phyloP scores from a whole-genome alignment of 345 rosid genomes.

The Gynandropsis gynandra region DNA sequence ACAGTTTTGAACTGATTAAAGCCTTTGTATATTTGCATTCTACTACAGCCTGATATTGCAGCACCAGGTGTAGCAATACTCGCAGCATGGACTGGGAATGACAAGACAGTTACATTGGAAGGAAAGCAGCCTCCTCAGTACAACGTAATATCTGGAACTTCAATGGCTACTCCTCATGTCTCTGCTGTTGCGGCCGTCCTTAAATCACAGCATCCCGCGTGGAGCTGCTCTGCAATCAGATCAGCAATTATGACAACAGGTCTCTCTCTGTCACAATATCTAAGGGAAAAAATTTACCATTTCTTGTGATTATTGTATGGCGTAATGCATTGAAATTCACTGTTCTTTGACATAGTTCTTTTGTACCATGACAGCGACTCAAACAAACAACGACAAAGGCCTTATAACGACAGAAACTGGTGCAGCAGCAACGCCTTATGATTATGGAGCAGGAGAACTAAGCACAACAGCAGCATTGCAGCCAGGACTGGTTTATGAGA shows the following conservation, averaged over 20 bases:
- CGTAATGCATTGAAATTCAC: not conserved
- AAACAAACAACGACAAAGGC: conserved; percentile 44
- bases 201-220: conserved; percentile 51
- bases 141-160: conserved; percentile 65
- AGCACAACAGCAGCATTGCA: conserved; percentile 42
- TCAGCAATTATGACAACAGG: conserved; percentile 90
- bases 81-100: conserved; percentile 73
- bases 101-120: conserved; percentile 24
- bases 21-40: conserved; percentile 1
- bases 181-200: conserved; percentile 54
- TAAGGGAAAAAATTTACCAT: too few relatives aligned
- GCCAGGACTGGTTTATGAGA: conserved; percentile 67
- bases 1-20: conserved; percentile 1
- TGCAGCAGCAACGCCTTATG: conserved; percentile 51
- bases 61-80: conserved; percentile 75
- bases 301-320: conserved; percentile 2
- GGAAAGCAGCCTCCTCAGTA: conserved; percentile 41
- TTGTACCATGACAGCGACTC: conserved; percentile 39
- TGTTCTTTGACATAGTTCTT: not conserved
- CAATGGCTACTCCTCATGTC: conserved; percentile 83
- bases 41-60: conserved; percentile 71
- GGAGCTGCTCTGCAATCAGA: conserved; percentile 59
- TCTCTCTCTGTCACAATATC: conserved; percentile 11
- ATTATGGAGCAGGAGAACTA: conserved; percentile 64
- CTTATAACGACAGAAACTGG: conserved; percentile 51